Base-by-base conservation (phyloP, 2,329 filamentous ascomycete species). In the Penicillium griseofulvum region DNA sequence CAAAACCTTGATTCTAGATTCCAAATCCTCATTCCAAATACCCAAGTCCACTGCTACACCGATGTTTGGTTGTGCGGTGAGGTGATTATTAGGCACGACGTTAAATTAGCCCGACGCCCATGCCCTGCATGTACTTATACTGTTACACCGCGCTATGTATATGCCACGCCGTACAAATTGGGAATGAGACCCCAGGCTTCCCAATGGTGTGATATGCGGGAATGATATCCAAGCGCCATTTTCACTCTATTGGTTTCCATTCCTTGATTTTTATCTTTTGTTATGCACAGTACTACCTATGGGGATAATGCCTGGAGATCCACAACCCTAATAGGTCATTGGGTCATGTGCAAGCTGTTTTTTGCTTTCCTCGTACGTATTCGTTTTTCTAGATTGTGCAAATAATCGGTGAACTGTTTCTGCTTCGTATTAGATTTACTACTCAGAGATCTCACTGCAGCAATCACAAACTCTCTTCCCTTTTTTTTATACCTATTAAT, bases 111-210 rank as follows among this genome's bases (percentile, higher is more conserved):
- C 24, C 45, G 49, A 52, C n/a, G 17, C 39, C 51, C 51, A 53
- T 42, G 37, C 37, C 26, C 29, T 42, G 45, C 29, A 41, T 33
- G n/a, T 14, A 22, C 17, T 19, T 33, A 29, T 38, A 6, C 31
- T 17, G 52, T 54, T 51, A 54, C 52, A 54, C 52, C 2, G 33
- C 47, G 34, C 39, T 41, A 45, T 51, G 47, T 45, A 45, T 54
- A 54, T 54, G 47, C 52, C 52, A 51, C 33, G 52, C 52, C 36
- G 47, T 26, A 34, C 52, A 28, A 34, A 51, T 54, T n/a, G 28
- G 39, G 52, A 44, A 52, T 17, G 19, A 17, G 22, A 29, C 22
- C 14, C n/a, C 31, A 39, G 31, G 29, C 46, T n/a, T 22, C 37
- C 28, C 29, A 28, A 39, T 37, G 36, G 28, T 17, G 33, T 28